A percentile compares a stretch with the other conserved stretches of the same genome.
phyloP scores from a whole-genome alignment of 2,329 filamentous ascomycete species.

The Venturia nashicola region DNA sequence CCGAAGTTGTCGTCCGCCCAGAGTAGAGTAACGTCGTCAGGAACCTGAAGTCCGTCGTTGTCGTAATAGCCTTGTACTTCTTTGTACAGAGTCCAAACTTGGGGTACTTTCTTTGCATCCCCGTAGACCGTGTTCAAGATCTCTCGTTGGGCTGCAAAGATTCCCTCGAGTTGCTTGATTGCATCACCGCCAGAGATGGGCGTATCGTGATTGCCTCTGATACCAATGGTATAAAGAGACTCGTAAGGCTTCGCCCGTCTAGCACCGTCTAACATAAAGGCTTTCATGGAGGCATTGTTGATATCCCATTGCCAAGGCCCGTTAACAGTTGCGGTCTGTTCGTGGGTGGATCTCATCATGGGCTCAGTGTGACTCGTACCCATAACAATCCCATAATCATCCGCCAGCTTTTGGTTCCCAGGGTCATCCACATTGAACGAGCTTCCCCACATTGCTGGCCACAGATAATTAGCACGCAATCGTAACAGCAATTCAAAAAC shows the following conservation, averaged over 20 bases:
- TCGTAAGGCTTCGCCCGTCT: conserved; percentile 53
- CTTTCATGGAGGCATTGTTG: conserved; percentile 55
- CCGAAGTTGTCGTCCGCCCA: conserved; percentile 62
- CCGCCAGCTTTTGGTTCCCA: conserved; percentile 54
- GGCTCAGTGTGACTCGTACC: conserved; percentile 64
- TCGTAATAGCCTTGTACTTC: conserved; percentile 61
- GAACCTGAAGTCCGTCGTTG: conserved; percentile 46
- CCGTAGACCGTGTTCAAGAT: conserved; percentile 46
- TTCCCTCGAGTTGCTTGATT: conserved; percentile 44
- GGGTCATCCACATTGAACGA: conserved; percentile 64
- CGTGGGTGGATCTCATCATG: conserved; percentile 47
- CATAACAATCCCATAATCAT: conserved; percentile 64
- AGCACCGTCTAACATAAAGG: conserved; percentile 57
- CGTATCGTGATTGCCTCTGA: conserved; percentile 59
- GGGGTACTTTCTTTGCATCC: conserved; percentile 23
- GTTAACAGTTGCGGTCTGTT: conserved; percentile 35
- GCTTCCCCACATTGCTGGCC: conserved; percentile 59
- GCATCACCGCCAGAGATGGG: conserved; percentile 46
- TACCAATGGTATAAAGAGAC: conserved; percentile 52
- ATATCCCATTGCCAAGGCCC: conserved; percentile 58
- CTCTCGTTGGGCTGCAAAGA: conserved; percentile 47
- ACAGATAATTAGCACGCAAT: conserved; percentile 61
- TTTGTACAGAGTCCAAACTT: conserved; percentile 65
- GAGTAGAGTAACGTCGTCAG: conserved; percentile 55
- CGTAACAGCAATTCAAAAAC: conserved; percentile 62